Evolutionary conservation across 2,329 filamentous ascomycete genomes (phyloP).

Genomic region (Verticillium nonalfalfae): DNA sequence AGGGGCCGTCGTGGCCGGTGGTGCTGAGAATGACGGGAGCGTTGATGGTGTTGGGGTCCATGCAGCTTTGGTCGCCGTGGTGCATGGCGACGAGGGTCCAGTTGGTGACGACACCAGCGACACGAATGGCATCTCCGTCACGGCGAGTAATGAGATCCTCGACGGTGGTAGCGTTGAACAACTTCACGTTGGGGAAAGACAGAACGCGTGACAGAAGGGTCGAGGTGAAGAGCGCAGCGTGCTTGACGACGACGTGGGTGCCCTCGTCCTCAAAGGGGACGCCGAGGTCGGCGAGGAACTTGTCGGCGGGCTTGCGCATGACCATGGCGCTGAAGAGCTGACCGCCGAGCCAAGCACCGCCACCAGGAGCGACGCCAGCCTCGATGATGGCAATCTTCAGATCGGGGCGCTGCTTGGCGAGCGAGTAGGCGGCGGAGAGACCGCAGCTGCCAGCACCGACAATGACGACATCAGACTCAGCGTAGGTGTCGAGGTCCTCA

Average conservation of each 20-base stretch:
- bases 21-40: conserved; percentile 83
- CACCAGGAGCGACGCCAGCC: conserved; percentile 78
- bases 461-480: conserved; percentile 91
- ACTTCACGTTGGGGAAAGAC: conserved; percentile 82
- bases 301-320: conserved; percentile 86
- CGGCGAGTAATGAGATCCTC: conserved; percentile 88
- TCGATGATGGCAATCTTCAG: conserved; percentile 89
- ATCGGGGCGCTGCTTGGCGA: conserved; percentile 78
- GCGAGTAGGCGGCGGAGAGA: conserved; percentile 75
- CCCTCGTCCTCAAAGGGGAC: conserved; percentile 79
- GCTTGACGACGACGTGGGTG: conserved; percentile 80
- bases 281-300: conserved; percentile 74
- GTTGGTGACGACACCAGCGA: conserved; percentile 90
- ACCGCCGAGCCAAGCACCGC: conserved; percentile 87
- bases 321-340: conserved; percentile 96
- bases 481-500: conserved; percentile 78
- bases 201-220: conserved; percentile 81
- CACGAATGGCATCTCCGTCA: conserved; percentile 47
- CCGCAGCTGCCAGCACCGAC: conserved; percentile 87
- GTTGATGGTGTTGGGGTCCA: conserved; percentile 97
- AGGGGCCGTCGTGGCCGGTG: conserved; percentile 85
- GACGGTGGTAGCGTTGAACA: conserved; percentile 91
- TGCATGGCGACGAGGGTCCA: conserved; percentile 89
- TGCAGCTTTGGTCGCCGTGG: conserved; percentile 86
- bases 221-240: conserved; percentile 86